Evolutionary conservation across 441 rosid species (phyloP).

Genomic region (Erodium trifolium): DNA sequence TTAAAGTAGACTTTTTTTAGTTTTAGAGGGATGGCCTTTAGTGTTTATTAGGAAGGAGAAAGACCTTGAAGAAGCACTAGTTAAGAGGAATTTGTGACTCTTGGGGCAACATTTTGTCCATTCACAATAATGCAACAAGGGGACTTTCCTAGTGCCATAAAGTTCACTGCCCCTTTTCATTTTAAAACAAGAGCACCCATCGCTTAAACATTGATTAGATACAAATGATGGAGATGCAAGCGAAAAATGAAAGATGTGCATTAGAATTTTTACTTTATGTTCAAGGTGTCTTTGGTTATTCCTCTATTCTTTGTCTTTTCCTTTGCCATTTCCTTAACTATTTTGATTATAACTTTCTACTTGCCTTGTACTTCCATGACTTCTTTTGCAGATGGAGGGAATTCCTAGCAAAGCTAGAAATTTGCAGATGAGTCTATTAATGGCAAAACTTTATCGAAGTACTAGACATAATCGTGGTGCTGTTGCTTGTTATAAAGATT

Average conservation of each 20-base stretch:
- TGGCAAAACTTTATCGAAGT: constrained; percentile 89
- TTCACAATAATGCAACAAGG: background rate
- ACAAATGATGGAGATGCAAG: too few relatives aligned
- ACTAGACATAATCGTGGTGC: constrained; percentile 78
- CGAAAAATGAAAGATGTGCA: background rate
- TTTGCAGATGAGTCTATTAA: constrained; percentile 79
- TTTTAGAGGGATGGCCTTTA: too few relatives aligned
- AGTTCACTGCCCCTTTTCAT: too few relatives aligned
- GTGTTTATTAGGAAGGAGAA: too few relatives aligned
- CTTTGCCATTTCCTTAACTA: background rate
- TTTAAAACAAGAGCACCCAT: background rate
- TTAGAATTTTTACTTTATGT: background rate
- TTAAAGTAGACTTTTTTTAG: too few relatives aligned
- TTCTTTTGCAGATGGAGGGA: constrained; percentile 63
- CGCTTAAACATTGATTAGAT: background rate
- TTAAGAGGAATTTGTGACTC: too few relatives aligned
- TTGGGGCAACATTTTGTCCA: background rate
- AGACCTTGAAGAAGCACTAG: too few relatives aligned
- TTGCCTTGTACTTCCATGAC: background rate
- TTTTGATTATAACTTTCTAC: background rate
- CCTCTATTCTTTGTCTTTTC: background rate
- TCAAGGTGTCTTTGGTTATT: background rate
- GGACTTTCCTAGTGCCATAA: background rate
- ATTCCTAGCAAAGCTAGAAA: constrained; percentile 81
- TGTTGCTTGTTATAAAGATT: constrained; percentile 76